A percentile compares a stretch with the other conserved stretches of the same genome.
These are phyloP conservation scores for Cyberlindnera euphorbiae DNA, from an alignment of 805 yeast genomes.

Conservation along the genomic window DNA sequence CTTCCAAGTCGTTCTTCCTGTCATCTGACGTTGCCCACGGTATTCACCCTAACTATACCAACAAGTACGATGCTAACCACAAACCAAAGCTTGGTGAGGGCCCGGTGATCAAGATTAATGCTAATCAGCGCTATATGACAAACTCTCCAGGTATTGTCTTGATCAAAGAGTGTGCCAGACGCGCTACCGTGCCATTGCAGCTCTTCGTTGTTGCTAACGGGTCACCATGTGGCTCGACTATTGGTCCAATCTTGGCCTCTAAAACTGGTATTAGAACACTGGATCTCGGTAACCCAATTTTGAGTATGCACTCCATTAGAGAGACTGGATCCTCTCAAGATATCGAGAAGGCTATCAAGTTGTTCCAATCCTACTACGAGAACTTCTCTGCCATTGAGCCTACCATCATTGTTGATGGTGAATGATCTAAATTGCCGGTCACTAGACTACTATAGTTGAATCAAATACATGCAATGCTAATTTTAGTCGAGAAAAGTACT, in stretches of 20 bases:
- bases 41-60: conserved; percentile 85
- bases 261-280: conserved; percentile 82
- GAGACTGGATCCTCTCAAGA: conserved; percentile 86
- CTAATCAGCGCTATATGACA: conserved; percentile 93
- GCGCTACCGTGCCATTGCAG: conserved; percentile 76
- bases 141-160: conserved; percentile 86
- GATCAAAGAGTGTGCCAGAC: conserved; percentile 64
- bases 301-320: conserved; percentile 90
- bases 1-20: conserved; percentile 77
- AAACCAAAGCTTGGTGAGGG: conserved; percentile 82
- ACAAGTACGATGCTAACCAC: conserved; percentile 71
- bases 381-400: conserved; percentile 38
- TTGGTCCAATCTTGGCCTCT: conserved; percentile 90
- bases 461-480: not conserved
- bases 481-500: not conserved
- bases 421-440: no score
- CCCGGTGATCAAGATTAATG: conserved; percentile 89
- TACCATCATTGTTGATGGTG: conserved; percentile 35
- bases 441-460: no score
- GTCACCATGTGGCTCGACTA: conserved; percentile 93
- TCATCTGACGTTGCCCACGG: conserved; percentile 98
- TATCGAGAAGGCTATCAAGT: conserved; percentile 52
- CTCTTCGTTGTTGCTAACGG: conserved; percentile 90
- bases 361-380: conserved; percentile 62
- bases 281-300: conserved; percentile 87